Percentiles rank a stretch among this genome's conserved stretches.
Evolutionary conservation across 176 grass and related monocot species (phyloP).

Genomic region (Elaeis guineensis): DNA sequence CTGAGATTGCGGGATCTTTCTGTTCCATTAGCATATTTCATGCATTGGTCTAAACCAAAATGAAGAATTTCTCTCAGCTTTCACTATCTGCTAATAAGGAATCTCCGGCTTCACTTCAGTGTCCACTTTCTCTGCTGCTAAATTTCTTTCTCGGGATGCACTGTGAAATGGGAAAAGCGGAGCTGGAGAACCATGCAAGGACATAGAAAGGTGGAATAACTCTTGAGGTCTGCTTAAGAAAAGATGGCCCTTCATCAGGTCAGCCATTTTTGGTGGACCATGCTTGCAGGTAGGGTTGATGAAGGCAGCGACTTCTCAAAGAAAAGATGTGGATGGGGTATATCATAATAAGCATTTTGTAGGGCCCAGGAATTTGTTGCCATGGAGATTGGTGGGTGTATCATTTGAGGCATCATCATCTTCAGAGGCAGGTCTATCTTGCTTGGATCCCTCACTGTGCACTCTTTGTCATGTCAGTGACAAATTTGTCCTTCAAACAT

Average conservation of each 20-base stretch:
- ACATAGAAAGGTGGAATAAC: conserved; percentile 15
- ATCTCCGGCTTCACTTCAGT: conserved; percentile 1
- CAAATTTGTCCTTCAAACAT: neutral
- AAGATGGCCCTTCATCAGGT: conserved; percentile 23
- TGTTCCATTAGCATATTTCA: too few species aligned
- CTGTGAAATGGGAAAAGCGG: conserved; percentile 21
- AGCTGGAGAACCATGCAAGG: conserved; percentile 11
- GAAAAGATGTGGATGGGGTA: neutral
- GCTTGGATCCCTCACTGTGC: conserved; percentile 15
- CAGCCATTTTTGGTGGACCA: conserved; percentile 37
- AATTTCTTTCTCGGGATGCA: conserved; percentile 21
- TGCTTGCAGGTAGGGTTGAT: conserved; percentile 28
- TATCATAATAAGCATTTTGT: conserved; percentile 40
- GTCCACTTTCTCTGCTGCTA: conserved; percentile 10
- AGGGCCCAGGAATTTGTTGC: conserved; percentile 26
- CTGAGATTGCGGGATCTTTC: too few species aligned
- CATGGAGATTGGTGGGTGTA: conserved; percentile 7
- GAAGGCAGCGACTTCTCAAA: conserved; percentile 27
- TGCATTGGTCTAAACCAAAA: too few species aligned
- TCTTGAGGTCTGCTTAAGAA: conserved; percentile 1
- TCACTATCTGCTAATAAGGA: too few species aligned
- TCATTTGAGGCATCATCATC: conserved; percentile 22
- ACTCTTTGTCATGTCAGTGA: conserved; percentile 8
- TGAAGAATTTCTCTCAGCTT: too few species aligned
- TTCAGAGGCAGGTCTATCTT: conserved; percentile 16